A percentile compares a stretch with the other conserved stretches of the same genome.
These are phyloP conservation scores for Thraustochytrium striatum DNA, from an alignment of 352 stramenopile species.

Conservation along the genomic window DNA sequence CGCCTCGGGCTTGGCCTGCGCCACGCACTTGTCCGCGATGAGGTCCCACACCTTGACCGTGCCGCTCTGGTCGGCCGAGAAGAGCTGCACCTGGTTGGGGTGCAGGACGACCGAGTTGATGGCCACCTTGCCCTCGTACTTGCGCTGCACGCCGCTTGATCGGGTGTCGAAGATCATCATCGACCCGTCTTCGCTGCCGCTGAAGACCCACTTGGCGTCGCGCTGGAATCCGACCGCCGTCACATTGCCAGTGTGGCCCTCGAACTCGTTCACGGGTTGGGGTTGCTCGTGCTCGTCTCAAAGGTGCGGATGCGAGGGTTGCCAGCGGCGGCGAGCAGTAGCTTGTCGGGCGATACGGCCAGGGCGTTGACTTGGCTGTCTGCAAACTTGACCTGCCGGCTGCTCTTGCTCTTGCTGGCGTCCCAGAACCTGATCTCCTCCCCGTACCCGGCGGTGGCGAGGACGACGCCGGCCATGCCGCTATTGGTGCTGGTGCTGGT, in stretches of 20 bases:
- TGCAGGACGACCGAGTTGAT: constrained; percentile 92
- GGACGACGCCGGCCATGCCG: constrained; percentile 59
- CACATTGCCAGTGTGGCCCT: constrained; percentile 92
- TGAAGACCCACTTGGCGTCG: constrained; percentile 95
- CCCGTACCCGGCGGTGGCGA: constrained; percentile 79
- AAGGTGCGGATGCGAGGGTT: constrained; percentile 80
- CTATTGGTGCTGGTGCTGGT: neutral
- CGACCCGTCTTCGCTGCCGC: constrained; percentile 90
- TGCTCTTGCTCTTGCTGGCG: constrained; percentile 73
- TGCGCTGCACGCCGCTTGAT: constrained; percentile 66
- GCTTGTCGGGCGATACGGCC: constrained; percentile 79
- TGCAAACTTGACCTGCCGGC: constrained; percentile 78
- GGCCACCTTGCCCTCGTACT: constrained; percentile 74
- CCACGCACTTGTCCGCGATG: constrained; percentile 66
- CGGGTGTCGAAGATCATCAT: constrained; percentile 61
- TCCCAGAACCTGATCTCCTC: constrained; percentile 85
- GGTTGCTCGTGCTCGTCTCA: constrained; percentile 77
- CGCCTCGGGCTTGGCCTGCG: constrained; percentile 66
- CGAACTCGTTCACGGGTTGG: constrained; percentile 90
- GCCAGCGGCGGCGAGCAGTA: constrained; percentile 74
- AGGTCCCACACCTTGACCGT: constrained; percentile 84
- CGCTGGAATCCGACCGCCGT: constrained; percentile 94
- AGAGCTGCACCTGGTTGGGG: constrained; percentile 84
- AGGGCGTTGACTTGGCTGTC: constrained; percentile 82
- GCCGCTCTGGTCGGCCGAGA: constrained; percentile 86